phyloP scores from a whole-genome alignment of 345 rosid species.

The Balakata baccata region DNA sequence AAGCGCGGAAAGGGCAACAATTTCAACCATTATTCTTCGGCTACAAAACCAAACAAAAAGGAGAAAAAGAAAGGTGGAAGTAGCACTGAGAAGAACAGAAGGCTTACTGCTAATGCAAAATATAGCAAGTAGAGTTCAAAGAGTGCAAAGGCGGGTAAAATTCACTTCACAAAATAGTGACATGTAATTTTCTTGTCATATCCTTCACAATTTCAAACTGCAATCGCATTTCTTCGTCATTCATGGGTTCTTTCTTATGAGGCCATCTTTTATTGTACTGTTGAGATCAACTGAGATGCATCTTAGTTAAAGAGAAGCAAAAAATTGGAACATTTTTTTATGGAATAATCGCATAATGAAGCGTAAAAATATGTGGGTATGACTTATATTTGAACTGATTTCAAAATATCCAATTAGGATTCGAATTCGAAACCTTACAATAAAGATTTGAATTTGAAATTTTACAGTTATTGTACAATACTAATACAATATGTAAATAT shows the following conservation, averaged over 20 bases:
- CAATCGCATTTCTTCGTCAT: neutral
- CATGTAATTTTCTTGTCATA: no score
- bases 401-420: no score
- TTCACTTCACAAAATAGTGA: no score
- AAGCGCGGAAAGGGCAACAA: conserved; percentile 28
- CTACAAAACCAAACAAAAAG: conserved; percentile 27
- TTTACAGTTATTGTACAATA: neutral
- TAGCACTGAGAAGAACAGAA: conserved; percentile 12
- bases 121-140: conserved; percentile 23
- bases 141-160: no score
- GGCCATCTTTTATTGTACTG: conserved; percentile 5
- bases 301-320: neutral
- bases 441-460: no score
- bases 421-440: no score
- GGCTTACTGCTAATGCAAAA: conserved; percentile 19
- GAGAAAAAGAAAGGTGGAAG: conserved; percentile 27
- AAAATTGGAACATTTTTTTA: neutral
- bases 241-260: no score
- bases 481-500: no score
- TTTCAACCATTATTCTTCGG: conserved; percentile 25
- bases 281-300: neutral
- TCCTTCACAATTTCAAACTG: no score
- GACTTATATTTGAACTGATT: no score
- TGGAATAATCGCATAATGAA: neutral
- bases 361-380: neutral